Conservation (phyloP, 441 rosid species). For the Geranium incanum region DNA sequence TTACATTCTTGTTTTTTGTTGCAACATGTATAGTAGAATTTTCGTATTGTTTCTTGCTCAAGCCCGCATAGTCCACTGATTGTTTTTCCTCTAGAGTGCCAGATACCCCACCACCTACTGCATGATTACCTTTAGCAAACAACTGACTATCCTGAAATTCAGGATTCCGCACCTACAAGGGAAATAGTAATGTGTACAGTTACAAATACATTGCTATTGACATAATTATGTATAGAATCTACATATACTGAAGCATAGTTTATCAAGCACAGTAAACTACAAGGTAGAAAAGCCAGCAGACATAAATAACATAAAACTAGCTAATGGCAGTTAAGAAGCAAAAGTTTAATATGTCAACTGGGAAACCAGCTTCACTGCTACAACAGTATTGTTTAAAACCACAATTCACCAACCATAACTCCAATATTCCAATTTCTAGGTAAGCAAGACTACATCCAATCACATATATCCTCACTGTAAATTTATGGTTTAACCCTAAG, state of each 20-base stretch:
- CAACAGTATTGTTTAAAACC: neutral
- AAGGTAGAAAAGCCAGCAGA: slow-evolving; percentile 1
- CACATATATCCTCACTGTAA: neutral
- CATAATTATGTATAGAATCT: neutral
- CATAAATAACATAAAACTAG: neutral
- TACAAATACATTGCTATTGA: neutral
- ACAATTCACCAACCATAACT: neutral
- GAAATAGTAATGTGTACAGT: slow-evolving; percentile 15
- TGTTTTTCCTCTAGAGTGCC: slow-evolving; percentile 35
- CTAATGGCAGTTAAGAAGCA: neutral
- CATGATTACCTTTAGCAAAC: slow-evolving; percentile 33
- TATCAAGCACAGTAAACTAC: neutral
- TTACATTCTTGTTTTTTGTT: slow-evolving; percentile 28
- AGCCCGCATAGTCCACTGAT: slow-evolving; percentile 28
- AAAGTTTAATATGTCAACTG: neutral
- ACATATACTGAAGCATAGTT: neutral
- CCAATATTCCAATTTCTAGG: neutral
- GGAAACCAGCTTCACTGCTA: neutral
- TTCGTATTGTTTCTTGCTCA: slow-evolving; percentile 31
- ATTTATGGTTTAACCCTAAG: neutral
- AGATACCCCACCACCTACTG: slow-evolving; percentile 30
- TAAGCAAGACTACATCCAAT: slow-evolving; percentile 1
- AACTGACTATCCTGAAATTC: slow-evolving; percentile 41
- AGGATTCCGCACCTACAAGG: slow-evolving; percentile 45
- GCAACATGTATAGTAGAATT: slow-evolving; percentile 27